phyloP scores from a whole-genome alignment of 2,329 filamentous ascomycete species.

The Taxawa tesnikishii region DNA sequence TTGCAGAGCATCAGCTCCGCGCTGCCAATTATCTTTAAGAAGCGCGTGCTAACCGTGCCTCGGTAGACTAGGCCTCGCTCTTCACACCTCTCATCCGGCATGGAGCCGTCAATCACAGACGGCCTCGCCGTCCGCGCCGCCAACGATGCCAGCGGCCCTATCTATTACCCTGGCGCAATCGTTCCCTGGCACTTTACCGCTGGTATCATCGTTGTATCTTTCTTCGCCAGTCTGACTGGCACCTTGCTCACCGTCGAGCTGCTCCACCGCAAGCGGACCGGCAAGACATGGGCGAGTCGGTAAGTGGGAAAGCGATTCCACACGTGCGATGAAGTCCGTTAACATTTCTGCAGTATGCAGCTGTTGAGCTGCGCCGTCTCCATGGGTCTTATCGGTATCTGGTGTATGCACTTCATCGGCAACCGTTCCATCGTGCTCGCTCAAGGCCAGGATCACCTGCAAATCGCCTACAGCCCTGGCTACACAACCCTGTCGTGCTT shows the following conservation, averaged over 20 bases:
- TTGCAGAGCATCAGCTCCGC: too few relatives aligned
- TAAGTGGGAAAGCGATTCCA: conserved; percentile 23
- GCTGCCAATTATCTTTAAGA: too few relatives aligned
- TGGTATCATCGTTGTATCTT: conserved; percentile 57
- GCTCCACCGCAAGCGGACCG: conserved; percentile 62
- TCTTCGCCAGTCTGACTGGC: conserved; percentile 60
- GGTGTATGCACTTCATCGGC: conserved; percentile 64
- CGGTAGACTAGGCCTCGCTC: too few relatives aligned
- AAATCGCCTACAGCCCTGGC: conserved; percentile 60
- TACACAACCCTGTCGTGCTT: conserved; percentile 71
- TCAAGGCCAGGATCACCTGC: conserved; percentile 47
- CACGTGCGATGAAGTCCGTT: background rate
- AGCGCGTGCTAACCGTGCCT: too few relatives aligned
- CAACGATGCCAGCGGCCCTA: background rate
- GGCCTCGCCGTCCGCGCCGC: too few relatives aligned
- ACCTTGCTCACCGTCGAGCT: conserved; percentile 71
- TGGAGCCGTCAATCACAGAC: too few relatives aligned
- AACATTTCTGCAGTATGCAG: conserved; percentile 23
- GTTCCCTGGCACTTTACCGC: conserved; percentile 30
- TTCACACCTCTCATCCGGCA: too few relatives aligned
- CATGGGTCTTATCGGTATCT: conserved; percentile 38
- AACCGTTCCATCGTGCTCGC: conserved; percentile 66
- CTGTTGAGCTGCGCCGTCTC: conserved; percentile 27
- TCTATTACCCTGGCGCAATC: conserved; percentile 3
- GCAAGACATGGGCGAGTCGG: conserved; percentile 58